These are phyloP conservation scores for Venturiaceae sp. DNA, from an alignment of 2,329 filamentous ascomycete genomes.

Conservation along the genomic window DNA sequence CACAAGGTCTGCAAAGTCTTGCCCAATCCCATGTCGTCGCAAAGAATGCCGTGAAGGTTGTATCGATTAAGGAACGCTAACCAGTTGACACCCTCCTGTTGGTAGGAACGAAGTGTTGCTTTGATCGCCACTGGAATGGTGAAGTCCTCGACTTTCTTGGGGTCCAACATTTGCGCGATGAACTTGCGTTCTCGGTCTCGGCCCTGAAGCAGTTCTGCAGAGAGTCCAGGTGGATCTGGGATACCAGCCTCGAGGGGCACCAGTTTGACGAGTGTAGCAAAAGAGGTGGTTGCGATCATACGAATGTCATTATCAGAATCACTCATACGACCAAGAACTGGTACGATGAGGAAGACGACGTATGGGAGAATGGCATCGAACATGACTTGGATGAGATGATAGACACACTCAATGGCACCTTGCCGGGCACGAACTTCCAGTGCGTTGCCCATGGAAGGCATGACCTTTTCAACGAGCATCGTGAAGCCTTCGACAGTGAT, in stretches of 20 bases:
- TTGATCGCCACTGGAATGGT: constrained; percentile 94
- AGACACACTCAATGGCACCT: constrained; percentile 89
- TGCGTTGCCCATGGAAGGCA: constrained; percentile 86
- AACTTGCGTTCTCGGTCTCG: constrained; percentile 93
- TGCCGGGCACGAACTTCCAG: constrained; percentile 82
- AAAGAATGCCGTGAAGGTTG: constrained; percentile 94
- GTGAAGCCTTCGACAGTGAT: constrained; percentile 95
- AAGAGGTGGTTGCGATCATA: constrained; percentile 89
- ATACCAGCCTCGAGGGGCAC: constrained; percentile 96
- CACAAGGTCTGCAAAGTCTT: constrained; percentile 97
- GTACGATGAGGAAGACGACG: constrained; percentile 97
- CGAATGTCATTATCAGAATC: constrained; percentile 95
- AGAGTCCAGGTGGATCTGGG: constrained; percentile 88
- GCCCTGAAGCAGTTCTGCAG: constrained; percentile 76
- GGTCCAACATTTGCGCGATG: constrained; percentile 90
- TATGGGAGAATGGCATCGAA: constrained; percentile 92
- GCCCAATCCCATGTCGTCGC: constrained; percentile 97
- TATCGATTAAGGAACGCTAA: constrained; percentile 96
- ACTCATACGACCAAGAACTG: constrained; percentile 94
- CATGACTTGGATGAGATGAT: constrained; percentile 97
- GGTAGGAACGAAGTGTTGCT: constrained; percentile 89
- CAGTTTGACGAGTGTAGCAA: constrained; percentile 92
- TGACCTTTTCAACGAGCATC: constrained; percentile 81
- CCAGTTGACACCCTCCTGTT: constrained; percentile 99
- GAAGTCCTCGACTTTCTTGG: constrained; percentile 93